phyloP scores from a whole-genome alignment of 1,139 yeast genomes.

The Groenewaldozyma auringiensis region DNA sequence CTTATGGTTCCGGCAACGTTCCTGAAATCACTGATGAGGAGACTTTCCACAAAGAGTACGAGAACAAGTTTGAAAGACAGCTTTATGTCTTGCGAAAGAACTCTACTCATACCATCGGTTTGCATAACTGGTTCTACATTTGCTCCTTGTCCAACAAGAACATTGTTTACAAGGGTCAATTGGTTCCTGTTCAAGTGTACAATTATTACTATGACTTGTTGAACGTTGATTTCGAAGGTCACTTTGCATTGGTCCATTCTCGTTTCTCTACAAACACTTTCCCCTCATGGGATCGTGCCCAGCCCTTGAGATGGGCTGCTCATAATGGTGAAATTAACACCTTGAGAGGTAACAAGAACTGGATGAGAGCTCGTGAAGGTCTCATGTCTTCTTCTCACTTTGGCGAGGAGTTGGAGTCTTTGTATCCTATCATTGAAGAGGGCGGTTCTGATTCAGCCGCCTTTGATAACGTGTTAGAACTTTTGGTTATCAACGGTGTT shows the following conservation, averaged over 20 bases:
- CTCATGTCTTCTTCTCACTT: slow-evolving; percentile 81
- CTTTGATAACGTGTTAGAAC: slow-evolving; percentile 88
- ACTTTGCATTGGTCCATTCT: slow-evolving; percentile 93
- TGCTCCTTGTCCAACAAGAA: slow-evolving; percentile 85
- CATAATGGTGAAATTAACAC: slow-evolving; percentile 99
- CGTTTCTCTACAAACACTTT: slow-evolving; percentile 97
- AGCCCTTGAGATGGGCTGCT: slow-evolving; percentile 95
- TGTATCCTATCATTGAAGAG: slow-evolving; percentile 94
- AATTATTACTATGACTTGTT: slow-evolving; percentile 88
- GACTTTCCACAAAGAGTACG: slow-evolving; percentile 49
- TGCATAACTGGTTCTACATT: slow-evolving; percentile 95
- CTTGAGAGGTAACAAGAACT: slow-evolving; percentile 92
- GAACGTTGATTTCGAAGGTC: slow-evolving; percentile 89
- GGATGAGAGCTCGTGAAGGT: slow-evolving; percentile 99
- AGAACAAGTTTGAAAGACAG: slow-evolving; percentile 69
- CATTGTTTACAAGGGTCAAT: slow-evolving; percentile 95
- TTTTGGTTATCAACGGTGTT: slow-evolving; percentile 85
- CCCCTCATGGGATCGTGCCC: slow-evolving; percentile 99
- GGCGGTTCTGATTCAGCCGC: slow-evolving; percentile 99
- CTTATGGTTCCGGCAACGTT: slow-evolving; percentile 37
- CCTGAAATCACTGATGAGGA: slow-evolving; percentile 30
- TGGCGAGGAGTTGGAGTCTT: slow-evolving; percentile 84
- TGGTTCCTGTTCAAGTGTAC: slow-evolving; percentile 94
- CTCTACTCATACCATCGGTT: slow-evolving; percentile 81
- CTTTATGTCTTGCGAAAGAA: slow-evolving; percentile 83